phyloP scores from a whole-genome alignment of 148 eudicot species.

The Heliamphora exappendiculata region DNA sequence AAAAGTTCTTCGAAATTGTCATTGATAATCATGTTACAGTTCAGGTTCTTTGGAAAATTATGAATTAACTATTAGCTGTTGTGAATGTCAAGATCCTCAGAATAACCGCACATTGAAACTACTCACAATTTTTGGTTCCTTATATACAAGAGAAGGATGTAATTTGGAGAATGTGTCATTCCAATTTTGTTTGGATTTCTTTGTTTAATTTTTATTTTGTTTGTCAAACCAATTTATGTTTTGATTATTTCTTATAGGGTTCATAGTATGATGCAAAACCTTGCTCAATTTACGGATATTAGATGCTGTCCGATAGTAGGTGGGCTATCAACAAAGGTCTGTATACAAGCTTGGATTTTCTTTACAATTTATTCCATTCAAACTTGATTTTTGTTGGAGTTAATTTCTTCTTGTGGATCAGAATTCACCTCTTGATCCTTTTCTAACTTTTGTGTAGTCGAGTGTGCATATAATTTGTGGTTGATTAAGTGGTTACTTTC shows the following conservation, averaged over 20 bases:
- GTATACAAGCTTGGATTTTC: slow-evolving; percentile 8
- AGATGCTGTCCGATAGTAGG: slow-evolving; percentile 86
- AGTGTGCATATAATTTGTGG: neutral
- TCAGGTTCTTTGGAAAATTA: neutral
- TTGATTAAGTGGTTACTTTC: neutral
- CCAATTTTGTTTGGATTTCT: neutral
- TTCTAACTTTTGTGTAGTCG: neutral
- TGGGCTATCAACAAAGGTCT: slow-evolving; percentile 81
- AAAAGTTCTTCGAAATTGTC: no score
- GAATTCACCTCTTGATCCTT: neutral
- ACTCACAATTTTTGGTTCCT: no score
- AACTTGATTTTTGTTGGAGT: neutral
- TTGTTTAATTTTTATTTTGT: neutral
- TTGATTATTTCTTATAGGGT: slow-evolving; percentile 46
- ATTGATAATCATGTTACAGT: neutral
- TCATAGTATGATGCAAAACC: slow-evolving; percentile 78
- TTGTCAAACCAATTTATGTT: neutral
- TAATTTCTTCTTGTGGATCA: neutral
- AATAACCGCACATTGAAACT: no score
- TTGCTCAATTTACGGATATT: slow-evolving; percentile 83
- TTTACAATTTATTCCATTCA: neutral
- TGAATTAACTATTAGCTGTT: no score
- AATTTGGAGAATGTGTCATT: neutral
- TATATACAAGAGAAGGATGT: neutral
- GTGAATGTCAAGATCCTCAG: no score